These are phyloP conservation scores for Azolla pinnata DNA, from an alignment of 75 land plant genomes.

Conservation along the genomic window DNA sequence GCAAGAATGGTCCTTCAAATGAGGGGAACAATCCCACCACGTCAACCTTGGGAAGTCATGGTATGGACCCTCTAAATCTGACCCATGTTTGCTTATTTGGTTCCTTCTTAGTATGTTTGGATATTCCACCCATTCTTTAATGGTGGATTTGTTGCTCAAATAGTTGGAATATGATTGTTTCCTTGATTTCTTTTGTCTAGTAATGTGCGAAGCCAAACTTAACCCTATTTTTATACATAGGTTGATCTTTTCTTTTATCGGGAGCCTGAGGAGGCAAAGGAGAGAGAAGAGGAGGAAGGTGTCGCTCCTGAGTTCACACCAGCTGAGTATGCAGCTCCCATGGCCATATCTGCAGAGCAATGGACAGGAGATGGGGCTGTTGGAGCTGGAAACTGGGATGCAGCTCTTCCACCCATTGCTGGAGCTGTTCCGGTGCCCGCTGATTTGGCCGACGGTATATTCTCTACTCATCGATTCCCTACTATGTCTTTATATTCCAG, in stretches of 20 bases:
- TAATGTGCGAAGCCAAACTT: background rate
- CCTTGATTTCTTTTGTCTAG: background rate
- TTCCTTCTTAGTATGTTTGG: background rate
- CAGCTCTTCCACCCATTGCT: slow-evolving; percentile 12
- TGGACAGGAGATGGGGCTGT: slow-evolving; percentile 18
- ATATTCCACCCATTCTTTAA: too few species aligned
- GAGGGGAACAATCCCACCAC: slow-evolving; percentile 62
- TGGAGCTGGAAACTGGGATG: slow-evolving; percentile 2
- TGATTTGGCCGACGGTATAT: too few species aligned
- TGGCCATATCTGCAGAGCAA: slow-evolving; percentile 8
- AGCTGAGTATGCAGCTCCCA: slow-evolving; percentile 22
- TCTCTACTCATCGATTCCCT: too few species aligned
- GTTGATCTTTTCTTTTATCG: slow-evolving; percentile 78
- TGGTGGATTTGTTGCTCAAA: too few species aligned
- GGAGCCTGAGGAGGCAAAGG: slow-evolving; percentile 79
- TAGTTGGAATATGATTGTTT: background rate
- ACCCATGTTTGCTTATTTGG: background rate
- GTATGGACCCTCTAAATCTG: slow-evolving; percentile 17
- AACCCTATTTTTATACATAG: slow-evolving; percentile 18
- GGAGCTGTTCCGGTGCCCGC: slow-evolving; percentile 9
- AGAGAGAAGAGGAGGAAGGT: slow-evolving; percentile 49
- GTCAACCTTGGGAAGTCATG: slow-evolving; percentile 83
- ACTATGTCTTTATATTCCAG: too few species aligned
- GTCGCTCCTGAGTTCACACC: slow-evolving; percentile 25
- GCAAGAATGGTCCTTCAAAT: slow-evolving; percentile 85